A percentile compares a stretch with the other conserved stretches of the same genome.
Evolutionary conservation across 2,329 filamentous ascomycete species (phyloP).

Genomic region (Xylariaceae sp.): DNA sequence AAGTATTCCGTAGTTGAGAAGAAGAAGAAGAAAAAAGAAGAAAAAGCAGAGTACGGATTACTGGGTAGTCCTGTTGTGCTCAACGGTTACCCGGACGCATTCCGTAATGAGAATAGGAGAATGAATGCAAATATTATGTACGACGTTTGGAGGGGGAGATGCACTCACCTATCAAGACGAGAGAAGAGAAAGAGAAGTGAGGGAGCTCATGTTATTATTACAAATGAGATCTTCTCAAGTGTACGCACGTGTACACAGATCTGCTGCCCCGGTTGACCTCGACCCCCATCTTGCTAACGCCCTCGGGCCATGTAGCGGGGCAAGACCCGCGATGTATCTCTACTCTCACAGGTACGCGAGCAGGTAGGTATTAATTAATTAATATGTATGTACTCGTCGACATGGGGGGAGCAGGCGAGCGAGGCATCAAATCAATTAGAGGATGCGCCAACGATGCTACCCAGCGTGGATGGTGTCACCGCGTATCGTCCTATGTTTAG

Average conservation of each 20-base stretch:
- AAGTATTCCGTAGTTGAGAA: no score
- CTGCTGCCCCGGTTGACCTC: not conserved
- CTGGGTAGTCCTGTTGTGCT: no score
- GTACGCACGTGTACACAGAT: not conserved
- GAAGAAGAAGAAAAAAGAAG: no score
- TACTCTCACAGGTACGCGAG: no score
- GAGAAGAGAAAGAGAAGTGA: no score
- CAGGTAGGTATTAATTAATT: no score
- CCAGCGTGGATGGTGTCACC: not conserved
- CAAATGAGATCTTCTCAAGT: not conserved
- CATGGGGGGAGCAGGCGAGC: no score
- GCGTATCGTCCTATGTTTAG: not conserved
- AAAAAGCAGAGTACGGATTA: no score
- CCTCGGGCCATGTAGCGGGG: no score
- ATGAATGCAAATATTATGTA: not conserved
- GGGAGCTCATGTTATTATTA: not conserved
- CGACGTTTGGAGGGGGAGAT: not conserved
- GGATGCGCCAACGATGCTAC: not conserved
- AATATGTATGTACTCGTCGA: not conserved
- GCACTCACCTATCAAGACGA: not conserved
- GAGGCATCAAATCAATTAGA: not conserved
- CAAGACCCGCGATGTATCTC: no score
- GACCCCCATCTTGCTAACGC: no score
- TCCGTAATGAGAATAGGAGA: not conserved
- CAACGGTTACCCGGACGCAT: no score